Evolutionary conservation across 352 stramenopile species (phyloP), one percentile per base, ranked within the genome.

Genomic region (Phytopythium montanum): DNA sequence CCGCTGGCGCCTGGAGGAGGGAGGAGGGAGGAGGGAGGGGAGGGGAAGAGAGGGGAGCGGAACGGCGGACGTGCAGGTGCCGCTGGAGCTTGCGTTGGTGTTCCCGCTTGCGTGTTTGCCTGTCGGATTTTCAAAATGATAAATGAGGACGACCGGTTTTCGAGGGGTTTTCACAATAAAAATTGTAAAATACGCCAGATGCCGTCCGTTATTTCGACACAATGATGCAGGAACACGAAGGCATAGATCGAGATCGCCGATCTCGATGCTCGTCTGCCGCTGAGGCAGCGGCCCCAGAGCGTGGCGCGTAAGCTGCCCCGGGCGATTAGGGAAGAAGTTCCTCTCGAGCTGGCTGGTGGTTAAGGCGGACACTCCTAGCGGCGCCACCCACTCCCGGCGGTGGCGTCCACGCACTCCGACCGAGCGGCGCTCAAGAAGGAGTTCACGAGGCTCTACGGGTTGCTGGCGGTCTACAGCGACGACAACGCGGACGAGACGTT

Each of bases 281-380:
- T n/a, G n/a, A n/a, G n/a, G n/a, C n/a, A n/a, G n/a, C n/a, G n/a
- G n/a, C n/a, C n/a, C n/a, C 80, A 76, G 56, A 93, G 85, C 53
- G 76, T 83, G 45, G 54, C 92, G 25, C 45, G n/a, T 95, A 8
- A 87, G 77, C 61, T 81, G 82, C 5, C 49, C 75, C 25, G 68
- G 69, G 33, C 57, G 69, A 12, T 61, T 93, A 5, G 86, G 86
- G 48, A 94, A 94, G 68, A 93, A 79, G 12, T 88, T 88, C 61
- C 52, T 89, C 19, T 71, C 75, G 44, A 75, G 70, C 18, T 66
- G 79, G 41, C 60, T 88, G 48, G 54, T 90, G 44, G 75, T 75
- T 46, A 81, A 88, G 44, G 54, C 64, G 1, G 54, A 65, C 8
- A 58, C 60, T 18, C 53, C 13, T 25, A 36, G 33, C 18, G 26